These are phyloP conservation scores for Xerocomellus amylosporus DNA, from an alignment of 768 basidiomycete genomes.

Conservation along the genomic window DNA sequence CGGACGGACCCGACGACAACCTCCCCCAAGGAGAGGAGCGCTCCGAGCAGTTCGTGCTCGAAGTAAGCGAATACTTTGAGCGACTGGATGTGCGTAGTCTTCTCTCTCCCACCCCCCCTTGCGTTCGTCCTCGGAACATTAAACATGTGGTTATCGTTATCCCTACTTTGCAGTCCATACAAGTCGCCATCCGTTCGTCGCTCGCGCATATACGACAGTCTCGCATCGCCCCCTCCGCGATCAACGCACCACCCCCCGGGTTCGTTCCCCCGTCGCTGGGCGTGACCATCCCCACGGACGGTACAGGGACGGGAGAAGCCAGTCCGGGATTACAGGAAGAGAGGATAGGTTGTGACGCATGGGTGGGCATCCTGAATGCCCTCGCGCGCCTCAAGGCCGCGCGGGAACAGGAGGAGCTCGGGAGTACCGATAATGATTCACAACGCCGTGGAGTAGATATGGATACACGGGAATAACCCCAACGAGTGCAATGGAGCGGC, in stretches of 20 bases:
- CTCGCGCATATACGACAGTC: conserved; percentile 79
- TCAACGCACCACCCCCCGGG: conserved; percentile 69
- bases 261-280: conserved; percentile 79
- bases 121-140: not conserved
- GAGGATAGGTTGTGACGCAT: conserved; percentile 71
- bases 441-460: conserved; percentile 16
- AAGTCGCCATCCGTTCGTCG: conserved; percentile 71
- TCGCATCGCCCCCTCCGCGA: conserved; percentile 84
- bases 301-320: conserved; percentile 26
- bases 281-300: conserved; percentile 58
- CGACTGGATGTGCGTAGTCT: conserved; percentile 60
- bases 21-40: conserved; percentile 80
- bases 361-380: conserved; percentile 70
- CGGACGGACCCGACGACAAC: conserved; percentile 62
- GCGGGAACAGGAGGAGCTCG: conserved; percentile 25
- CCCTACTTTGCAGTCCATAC: conserved; percentile 54
- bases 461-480: conserved; percentile 19
- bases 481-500: conserved; percentile 1
- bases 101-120: conserved; percentile 9
- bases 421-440: conserved; percentile 4
- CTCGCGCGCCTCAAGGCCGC: conserved; percentile 59
- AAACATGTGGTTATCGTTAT: not conserved
- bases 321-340: conserved; percentile 75
- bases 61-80: conserved; percentile 84
- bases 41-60: conserved; percentile 80